phyloP scores from a whole-genome alignment of 2,329 filamentous ascomycete genomes.

The Pseudocercospora crystallina region DNA sequence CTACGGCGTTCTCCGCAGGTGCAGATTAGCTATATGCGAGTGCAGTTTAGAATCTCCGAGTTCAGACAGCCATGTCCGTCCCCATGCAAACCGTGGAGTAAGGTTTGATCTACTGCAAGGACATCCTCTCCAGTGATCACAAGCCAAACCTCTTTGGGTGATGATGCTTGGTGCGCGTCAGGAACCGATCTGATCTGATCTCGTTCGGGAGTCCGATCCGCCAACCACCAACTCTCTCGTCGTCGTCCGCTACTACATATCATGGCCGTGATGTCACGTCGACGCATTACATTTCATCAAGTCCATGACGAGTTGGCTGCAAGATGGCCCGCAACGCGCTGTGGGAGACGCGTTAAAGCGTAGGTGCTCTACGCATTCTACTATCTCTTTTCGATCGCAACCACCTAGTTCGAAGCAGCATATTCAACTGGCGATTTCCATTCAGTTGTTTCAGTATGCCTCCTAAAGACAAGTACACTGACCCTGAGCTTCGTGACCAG shows the following conservation, averaged over 20 bases:
- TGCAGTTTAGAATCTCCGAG: too few species aligned
- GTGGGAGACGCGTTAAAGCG: too few species aligned
- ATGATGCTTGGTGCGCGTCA: neutral
- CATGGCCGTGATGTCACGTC: conserved; percentile 13
- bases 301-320: conserved; percentile 19
- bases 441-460: conserved; percentile 36
- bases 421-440: neutral
- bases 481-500: conserved; percentile 47
- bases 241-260: too few species aligned
- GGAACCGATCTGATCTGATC: conserved; percentile 7
- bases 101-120: conserved; percentile 16
- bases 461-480: conserved; percentile 49
- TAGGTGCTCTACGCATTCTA: too few species aligned
- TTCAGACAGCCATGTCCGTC: neutral
- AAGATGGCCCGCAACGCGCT: neutral
- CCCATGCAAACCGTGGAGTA: conserved; percentile 8
- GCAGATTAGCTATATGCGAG: too few species aligned
- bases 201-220: neutral
- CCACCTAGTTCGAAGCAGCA: neutral
- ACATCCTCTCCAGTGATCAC: conserved; percentile 7
- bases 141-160: neutral
- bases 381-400: too few species aligned
- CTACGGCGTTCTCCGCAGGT: too few species aligned
- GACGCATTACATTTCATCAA: conserved; percentile 1
- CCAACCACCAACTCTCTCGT: neutral